These are phyloP conservation scores for Yarrowia yakushimensis DNA, from an alignment of 805 yeast genomes.

Conservation along the genomic window DNA sequence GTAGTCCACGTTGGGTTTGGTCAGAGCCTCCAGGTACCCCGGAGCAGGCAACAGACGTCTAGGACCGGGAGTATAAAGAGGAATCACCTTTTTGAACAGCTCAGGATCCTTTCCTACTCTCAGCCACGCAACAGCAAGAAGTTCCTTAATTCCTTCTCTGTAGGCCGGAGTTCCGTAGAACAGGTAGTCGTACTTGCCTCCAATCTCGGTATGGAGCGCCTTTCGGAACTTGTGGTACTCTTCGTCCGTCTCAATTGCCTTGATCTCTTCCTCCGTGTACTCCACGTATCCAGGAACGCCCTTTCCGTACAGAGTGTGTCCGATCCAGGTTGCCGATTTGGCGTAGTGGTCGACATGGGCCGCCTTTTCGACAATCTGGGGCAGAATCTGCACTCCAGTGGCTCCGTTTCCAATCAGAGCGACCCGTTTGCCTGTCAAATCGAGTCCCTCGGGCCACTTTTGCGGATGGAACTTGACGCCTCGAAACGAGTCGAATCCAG, in stretches of 20 bases:
- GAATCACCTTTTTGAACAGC: constrained; percentile 28
- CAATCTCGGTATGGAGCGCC: constrained; percentile 28
- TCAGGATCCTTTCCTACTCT: constrained; percentile 27
- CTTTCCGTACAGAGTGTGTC: constrained; percentile 28
- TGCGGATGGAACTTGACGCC: constrained; percentile 39
- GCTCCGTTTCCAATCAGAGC: constrained; percentile 41
- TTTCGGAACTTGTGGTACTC: constrained; percentile 31
- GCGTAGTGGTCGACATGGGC: constrained; percentile 30
- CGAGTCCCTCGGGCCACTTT: constrained; percentile 35
- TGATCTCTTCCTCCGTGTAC: constrained; percentile 28
- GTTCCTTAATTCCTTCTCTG: constrained; percentile 26
- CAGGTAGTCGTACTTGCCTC: constrained; percentile 22
- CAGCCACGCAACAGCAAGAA: constrained; percentile 16
- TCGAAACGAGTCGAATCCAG: constrained; percentile 34
- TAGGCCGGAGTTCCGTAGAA: constrained; percentile 20
- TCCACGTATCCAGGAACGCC: constrained; percentile 27
- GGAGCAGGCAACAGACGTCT: constrained; percentile 29
- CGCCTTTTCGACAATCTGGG: constrained; percentile 32
- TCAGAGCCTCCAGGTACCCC: constrained; percentile 27
- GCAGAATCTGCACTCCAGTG: constrained; percentile 39
- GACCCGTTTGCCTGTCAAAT: constrained; percentile 33
- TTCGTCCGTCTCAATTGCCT: constrained; percentile 25
- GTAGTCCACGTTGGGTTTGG: constrained; percentile 27
- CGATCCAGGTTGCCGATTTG: constrained; percentile 30
- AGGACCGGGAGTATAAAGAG: constrained; percentile 27